phyloP scores from a whole-genome alignment of 129 eudicot genomes.

The Centella asiatica region DNA sequence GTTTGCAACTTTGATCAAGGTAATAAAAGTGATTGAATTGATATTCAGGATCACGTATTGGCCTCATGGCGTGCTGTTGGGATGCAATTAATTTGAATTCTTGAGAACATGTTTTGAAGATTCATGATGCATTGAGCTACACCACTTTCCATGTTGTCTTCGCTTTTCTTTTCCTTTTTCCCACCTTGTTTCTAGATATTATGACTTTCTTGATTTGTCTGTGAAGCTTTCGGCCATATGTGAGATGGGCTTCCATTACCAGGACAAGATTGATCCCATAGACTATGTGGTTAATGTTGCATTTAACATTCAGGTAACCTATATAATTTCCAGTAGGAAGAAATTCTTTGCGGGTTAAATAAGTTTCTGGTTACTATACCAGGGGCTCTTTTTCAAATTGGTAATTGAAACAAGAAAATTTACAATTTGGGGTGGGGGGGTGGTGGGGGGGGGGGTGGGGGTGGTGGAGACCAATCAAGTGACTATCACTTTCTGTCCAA shows the following conservation, averaged over 20 bases:
- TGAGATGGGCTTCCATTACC: constrained; percentile 74
- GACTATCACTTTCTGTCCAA: too few relatives aligned
- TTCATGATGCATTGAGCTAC: not conserved
- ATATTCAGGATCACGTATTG: not conserved
- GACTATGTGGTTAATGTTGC: constrained; percentile 70
- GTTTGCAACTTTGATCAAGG: not conserved
- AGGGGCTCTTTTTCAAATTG: not conserved
- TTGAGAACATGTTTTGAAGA: not conserved
- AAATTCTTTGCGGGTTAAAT: not conserved
- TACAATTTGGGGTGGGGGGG: too few relatives aligned
- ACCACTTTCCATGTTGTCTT: constrained; percentile 9
- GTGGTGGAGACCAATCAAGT: too few relatives aligned
- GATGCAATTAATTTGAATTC: not conserved
- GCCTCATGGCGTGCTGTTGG: not conserved
- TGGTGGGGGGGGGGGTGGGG: too few relatives aligned
- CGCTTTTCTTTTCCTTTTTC: constrained; percentile 6
- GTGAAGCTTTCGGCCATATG: constrained; percentile 77
- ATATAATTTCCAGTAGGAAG: not conserved
- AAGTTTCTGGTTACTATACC: too few relatives aligned
- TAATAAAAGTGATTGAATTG: not conserved
- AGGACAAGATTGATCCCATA: constrained; percentile 69
- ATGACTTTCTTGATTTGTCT: constrained; percentile 22
- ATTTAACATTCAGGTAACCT: constrained; percentile 62
- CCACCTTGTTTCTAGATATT: constrained; percentile 2
- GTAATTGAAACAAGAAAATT: too few relatives aligned